Percentiles rank a stretch among this genome's conserved stretches.
Evolutionary conservation across 257 asterid species (phyloP).

Genomic region (Eucommia ulmoides): DNA sequence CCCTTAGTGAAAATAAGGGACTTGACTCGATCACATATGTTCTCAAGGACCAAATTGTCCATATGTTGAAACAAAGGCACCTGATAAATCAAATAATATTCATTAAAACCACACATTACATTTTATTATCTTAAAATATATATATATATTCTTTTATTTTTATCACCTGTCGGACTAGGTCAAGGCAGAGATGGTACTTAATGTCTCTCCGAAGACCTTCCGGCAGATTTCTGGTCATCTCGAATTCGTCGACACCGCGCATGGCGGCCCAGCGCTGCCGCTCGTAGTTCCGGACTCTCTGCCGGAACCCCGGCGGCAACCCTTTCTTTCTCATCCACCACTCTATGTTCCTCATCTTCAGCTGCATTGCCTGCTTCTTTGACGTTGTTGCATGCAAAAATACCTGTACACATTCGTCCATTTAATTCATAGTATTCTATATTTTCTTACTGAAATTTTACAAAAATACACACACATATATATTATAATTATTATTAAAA

Average conservation of each 20-base stretch:
- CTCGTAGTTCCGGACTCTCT: constrained; percentile 78
- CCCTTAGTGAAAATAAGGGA: constrained; percentile 89
- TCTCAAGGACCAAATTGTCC: constrained; percentile 87
- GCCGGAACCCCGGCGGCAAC: constrained; percentile 49
- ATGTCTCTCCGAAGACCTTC: constrained; percentile 90
- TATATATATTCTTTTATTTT: no score
- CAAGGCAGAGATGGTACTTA: constrained; percentile 86
- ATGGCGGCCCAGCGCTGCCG: constrained; percentile 94
- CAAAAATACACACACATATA: no score
- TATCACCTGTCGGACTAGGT: constrained; percentile 79
- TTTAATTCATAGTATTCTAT: no score
- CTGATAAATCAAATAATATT: no score
- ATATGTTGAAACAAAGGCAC: constrained; percentile 94
- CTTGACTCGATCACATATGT: constrained; percentile 88
- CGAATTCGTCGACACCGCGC: constrained; percentile 91
- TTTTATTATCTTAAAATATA: no score
- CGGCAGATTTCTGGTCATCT: constrained; percentile 80
- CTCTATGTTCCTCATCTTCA: constrained; percentile 90
- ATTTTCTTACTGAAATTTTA: no score
- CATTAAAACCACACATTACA: no score
- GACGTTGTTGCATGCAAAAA: constrained; percentile 95
- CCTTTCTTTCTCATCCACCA: constrained; percentile 97
- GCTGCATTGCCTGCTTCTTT: constrained; percentile 92
- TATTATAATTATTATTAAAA: no score
- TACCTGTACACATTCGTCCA: constrained; percentile 31